phyloP scores from a whole-genome alignment of 1,284 basidiomycete genomes.

The Coniferiporia weirii region DNA sequence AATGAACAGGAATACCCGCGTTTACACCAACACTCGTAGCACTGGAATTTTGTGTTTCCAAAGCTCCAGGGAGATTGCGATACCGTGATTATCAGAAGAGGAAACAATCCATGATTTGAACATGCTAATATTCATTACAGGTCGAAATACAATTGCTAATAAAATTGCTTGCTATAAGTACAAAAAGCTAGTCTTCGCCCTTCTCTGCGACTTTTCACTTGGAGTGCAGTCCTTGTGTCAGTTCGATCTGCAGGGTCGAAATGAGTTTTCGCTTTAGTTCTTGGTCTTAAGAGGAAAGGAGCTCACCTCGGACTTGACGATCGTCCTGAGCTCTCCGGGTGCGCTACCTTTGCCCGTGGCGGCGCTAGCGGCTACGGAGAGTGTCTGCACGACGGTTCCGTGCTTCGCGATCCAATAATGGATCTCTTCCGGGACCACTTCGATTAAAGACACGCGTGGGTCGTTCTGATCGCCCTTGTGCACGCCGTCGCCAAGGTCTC shows the following conservation, averaged over 20 bases:
- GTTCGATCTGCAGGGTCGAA: slow-evolving; percentile 27
- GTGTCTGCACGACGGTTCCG: slow-evolving; percentile 39
- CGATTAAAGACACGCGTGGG: slow-evolving; percentile 76
- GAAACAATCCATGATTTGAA: too few species aligned
- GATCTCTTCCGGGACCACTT: slow-evolving; percentile 79
- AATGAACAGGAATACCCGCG: too few species aligned
- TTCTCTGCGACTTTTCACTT: slow-evolving; percentile 24
- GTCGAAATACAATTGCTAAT: too few species aligned
- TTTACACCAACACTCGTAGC: too few species aligned
- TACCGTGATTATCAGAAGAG: too few species aligned
- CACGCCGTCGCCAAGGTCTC: slow-evolving; percentile 81
- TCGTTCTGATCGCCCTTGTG: slow-evolving; percentile 81
- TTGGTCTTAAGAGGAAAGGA: slow-evolving; percentile 19
- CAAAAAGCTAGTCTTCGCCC: neutral
- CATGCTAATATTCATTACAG: too few species aligned
- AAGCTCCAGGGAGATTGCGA: too few species aligned
- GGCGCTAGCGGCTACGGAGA: slow-evolving; percentile 51
- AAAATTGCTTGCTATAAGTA: neutral
- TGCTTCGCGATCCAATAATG: slow-evolving; percentile 66
- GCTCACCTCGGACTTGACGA: slow-evolving; percentile 54
- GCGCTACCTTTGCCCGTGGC: slow-evolving; percentile 51
- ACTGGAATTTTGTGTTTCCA: too few species aligned
- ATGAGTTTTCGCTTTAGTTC: neutral
- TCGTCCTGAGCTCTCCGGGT: slow-evolving; percentile 60
- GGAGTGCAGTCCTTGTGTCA: slow-evolving; percentile 36